Evolutionary conservation across 1,139 yeast species (phyloP).

Genomic region (Kodamaea sp.): DNA sequence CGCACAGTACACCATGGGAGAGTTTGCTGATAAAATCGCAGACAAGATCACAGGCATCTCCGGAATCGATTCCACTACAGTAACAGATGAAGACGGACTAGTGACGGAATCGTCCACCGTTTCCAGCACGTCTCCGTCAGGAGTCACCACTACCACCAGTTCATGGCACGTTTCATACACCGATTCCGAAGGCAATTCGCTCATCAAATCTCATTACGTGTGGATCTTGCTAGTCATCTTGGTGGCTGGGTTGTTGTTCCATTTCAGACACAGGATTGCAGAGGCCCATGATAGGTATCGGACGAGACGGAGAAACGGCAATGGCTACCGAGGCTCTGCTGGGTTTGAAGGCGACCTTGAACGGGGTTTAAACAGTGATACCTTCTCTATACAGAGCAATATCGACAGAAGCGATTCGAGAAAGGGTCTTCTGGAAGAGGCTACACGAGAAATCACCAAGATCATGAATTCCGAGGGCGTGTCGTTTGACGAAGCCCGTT

Average conservation of each 20-base stretch:
- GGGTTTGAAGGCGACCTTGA: conserved; percentile 63
- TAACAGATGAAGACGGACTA: conserved; percentile 1
- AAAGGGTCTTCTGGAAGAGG: conserved; percentile 57
- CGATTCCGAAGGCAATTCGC: conserved; percentile 8
- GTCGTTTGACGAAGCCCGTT: conserved; percentile 72
- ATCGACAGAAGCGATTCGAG: conserved; percentile 57
- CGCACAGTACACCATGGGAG: too few species aligned
- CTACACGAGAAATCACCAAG: conserved; percentile 51
- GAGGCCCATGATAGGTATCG: conserved; percentile 18
- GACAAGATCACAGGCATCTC: too few species aligned
- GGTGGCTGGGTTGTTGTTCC: conserved; percentile 12
- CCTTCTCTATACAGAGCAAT: conserved; percentile 52
- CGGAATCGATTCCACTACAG: conserved; percentile 1
- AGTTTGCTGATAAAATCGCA: too few species aligned
- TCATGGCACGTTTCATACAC: conserved; percentile 6
- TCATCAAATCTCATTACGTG: conserved; percentile 8
- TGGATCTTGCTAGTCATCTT: conserved; percentile 5
- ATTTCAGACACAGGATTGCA: conserved; percentile 16
- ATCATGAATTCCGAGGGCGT: conserved; percentile 55
- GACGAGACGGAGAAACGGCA: conserved; percentile 11
- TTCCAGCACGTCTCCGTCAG: too few species aligned
- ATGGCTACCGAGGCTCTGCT: conserved; percentile 9
- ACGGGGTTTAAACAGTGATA: conserved; percentile 62
- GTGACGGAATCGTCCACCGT: too few species aligned
- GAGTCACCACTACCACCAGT: not conserved